Evolutionary conservation across 495 filamentous ascomycete genomes (phyloP), one percentile per base, ranked within the genome.

Genomic region (Sordaria brevicollis): DNA sequence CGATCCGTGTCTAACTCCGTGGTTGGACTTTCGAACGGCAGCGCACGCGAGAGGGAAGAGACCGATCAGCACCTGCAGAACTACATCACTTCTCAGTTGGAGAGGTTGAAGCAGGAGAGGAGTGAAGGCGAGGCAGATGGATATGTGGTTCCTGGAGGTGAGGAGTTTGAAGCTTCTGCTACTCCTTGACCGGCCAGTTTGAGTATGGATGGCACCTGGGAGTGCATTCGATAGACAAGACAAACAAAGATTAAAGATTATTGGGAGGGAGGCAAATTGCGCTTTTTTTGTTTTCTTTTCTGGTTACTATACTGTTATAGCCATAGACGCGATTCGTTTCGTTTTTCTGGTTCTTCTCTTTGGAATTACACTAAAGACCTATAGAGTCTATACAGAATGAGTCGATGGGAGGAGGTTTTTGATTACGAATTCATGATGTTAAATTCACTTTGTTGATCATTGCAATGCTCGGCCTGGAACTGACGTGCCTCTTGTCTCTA

Each of bases 11-110:
- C 68, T 69, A 21, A 74, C 75, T 66, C 74, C 62, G 74, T 72
- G 34, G 70, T 74, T 2, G 49, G 49, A 62, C 49, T 62, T 33
- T 62, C 49, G 25, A 62, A 62, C 5, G 49, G 49, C 49, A 62
- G 49, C 49, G 49, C 25, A 11, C 49, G 79, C 57, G 77, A 82
- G 76, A 80, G 82, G 67, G 79, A 78, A 25, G 88, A 84, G 65
- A 85, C 87, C 1, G 87, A 94, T 49, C 81, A 82, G 15, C 89
- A 92, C 75, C 80, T 93, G 29, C 85, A 88, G 57, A 83, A 86
- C 35, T 94, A 94, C 74, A 89, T 95, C 38, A 86, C 82, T 37
- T 86, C 89, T 70, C 89, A 93, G 79, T 76, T 94, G 69, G 81
- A 89, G 76, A 82, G 86, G 39, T 87, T 93, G 19, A 75, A 74